Conservation (phyloP, 1,284 basidiomycete genomes). For the Microbotryum saponariae region DNA sequence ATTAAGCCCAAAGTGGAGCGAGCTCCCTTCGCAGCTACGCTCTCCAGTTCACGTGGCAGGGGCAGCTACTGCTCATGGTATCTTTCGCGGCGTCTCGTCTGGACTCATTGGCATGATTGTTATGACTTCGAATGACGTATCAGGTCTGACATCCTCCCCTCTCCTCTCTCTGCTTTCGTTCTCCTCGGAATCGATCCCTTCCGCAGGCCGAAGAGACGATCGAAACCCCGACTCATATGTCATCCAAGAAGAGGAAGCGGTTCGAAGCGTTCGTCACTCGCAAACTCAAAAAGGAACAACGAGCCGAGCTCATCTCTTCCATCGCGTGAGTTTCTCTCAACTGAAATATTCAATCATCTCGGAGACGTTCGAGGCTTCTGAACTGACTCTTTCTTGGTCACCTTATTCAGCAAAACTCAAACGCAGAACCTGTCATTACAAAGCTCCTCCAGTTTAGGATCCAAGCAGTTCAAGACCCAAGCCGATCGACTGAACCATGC, state of each 20-base stretch:
- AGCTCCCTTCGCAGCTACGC: neutral
- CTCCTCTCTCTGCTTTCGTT: neutral
- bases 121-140: neutral
- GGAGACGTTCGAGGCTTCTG: neutral
- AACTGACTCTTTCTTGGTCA: neutral
- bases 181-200: neutral
- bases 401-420: constrained; percentile 57
- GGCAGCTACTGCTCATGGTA: too few relatives aligned
- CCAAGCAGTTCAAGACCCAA: constrained; percentile 56
- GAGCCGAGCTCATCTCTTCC: constrained; percentile 62
- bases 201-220: neutral
- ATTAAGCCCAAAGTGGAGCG: neutral
- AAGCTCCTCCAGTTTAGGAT: constrained; percentile 69
- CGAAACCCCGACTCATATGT: constrained; percentile 44
- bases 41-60: neutral
- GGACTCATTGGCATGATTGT: neutral
- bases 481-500: constrained; percentile 49
- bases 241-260: constrained; percentile 66
- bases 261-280: constrained; percentile 81
- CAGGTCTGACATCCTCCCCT: neutral
- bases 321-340: constrained; percentile 53
- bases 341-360: neutral
- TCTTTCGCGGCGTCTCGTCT: neutral
- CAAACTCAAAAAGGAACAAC: constrained; percentile 76
- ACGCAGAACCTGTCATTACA: constrained; percentile 58